Conservation (phyloP, 352 stramenopile species). For the Pythium oligandrum region DNA sequence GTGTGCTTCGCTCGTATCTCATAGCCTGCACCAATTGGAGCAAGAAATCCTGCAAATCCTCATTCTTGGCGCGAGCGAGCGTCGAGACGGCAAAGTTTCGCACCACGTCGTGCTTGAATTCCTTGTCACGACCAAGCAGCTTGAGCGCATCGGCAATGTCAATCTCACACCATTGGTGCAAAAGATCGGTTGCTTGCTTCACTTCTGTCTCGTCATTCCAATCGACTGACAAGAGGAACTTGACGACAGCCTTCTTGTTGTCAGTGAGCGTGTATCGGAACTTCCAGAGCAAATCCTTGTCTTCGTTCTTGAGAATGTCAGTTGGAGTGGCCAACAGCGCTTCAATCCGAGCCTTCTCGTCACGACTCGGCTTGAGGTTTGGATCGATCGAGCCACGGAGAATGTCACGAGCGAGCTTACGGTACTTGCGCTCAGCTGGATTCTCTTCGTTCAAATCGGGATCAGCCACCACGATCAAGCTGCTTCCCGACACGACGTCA, state of each 20-base stretch:
- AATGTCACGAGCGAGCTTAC: conserved; percentile 95
- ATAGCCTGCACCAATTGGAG: conserved; percentile 98
- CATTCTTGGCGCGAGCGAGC: conserved; percentile 92
- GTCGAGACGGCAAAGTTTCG: conserved; percentile 96
- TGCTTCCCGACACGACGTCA: conserved; percentile 9
- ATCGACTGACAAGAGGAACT: conserved; percentile 98
- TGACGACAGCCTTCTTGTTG: conserved; percentile 95
- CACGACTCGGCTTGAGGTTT: conserved; percentile 95
- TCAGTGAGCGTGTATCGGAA: conserved; percentile 96
- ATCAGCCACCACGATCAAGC: conserved; percentile 78
- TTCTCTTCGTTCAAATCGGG: conserved; percentile 87
- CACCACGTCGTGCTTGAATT: conserved; percentile 89
- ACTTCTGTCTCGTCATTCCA: conserved; percentile 98
- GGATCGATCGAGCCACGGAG: conserved; percentile 95
- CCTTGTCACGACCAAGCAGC: conserved; percentile 90
- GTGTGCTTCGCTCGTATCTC: conserved; percentile 76
- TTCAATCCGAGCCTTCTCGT: conserved; percentile 92
- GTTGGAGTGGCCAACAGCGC: conserved; percentile 89
- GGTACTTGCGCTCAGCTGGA: conserved; percentile 96
- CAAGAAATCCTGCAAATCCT: conserved; percentile 96
- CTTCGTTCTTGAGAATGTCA: conserved; percentile 91
- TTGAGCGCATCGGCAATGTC: conserved; percentile 98
- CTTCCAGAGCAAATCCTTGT: conserved; percentile 94
- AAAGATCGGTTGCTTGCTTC: conserved; percentile 86
- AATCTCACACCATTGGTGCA: conserved; percentile 89